phyloP scores from a whole-genome alignment of 371 early-diverging fungal species.

The Actinomucor elegans region DNA sequence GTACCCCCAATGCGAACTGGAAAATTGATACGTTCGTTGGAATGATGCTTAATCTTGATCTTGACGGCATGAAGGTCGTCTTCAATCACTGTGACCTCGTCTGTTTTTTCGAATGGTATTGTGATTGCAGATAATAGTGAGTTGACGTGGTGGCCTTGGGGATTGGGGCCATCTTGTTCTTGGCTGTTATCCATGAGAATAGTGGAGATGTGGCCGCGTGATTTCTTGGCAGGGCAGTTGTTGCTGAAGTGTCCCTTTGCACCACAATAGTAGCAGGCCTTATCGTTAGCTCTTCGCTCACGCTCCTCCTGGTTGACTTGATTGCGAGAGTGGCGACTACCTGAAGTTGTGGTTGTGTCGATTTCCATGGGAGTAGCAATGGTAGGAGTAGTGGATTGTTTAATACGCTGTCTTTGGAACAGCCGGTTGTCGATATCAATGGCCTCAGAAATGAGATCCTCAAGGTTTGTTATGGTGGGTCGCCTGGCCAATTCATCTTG shows the following conservation, averaged over 20 bases:
- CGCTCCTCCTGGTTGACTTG: neutral
- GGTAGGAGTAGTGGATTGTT: no score
- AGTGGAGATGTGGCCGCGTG: neutral
- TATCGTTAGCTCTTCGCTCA: neutral
- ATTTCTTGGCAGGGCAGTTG: slow-evolving; percentile 3
- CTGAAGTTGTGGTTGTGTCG: no score
- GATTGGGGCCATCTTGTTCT: neutral
- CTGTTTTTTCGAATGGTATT: no score
- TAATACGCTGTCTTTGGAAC: no score
- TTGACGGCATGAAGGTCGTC: no score
- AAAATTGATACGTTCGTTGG: no score
- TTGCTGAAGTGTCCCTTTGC: neutral
- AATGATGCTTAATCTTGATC: no score
- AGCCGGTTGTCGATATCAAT: neutral
- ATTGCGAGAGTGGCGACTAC: no score
- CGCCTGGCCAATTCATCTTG: neutral
- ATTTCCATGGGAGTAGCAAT: no score
- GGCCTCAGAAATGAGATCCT: neutral
- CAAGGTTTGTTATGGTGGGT: neutral
- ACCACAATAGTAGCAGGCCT: neutral
- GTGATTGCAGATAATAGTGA: no score
- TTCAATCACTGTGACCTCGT: no score
- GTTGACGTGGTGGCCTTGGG: neutral
- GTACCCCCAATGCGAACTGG: no score
- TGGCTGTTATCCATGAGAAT: neutral